Base-by-base conservation (phyloP, 1,284 basidiomycete genomes). In the Malassezia arunalokei region DNA sequence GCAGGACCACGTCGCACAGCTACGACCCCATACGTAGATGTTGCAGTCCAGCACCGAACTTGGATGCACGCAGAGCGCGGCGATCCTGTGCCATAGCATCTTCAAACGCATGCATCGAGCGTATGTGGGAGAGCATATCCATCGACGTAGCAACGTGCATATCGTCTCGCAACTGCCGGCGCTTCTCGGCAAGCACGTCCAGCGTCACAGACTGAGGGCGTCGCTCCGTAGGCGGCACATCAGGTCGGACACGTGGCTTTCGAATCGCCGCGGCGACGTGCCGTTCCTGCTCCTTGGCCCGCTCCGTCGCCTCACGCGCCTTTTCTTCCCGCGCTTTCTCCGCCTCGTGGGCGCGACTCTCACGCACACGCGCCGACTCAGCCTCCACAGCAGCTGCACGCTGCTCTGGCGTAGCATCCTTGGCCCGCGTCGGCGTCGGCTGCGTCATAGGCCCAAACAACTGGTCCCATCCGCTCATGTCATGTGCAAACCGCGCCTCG, bases 1-100 rank as follows among this genome's bases (percentile, higher is more conserved):
- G 27, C 66, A 71, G 43, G 54, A 35, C 17, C 56, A 63, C 0
- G 45, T 71, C 6, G 52, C 43, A 12, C 48, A 55, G 27, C 49
- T 71, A 12, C 57, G 62, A 31, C 15, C 33, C 15, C 14, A 30
- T 15, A 7, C 33, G 20, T 15, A 54, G 43, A 29, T 55, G 42
- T 12, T 50, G 48, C 27, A 55, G n/a, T 8, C 53, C 53, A 1
- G 53, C 53, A 15, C 53, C 53, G 28, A 55, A 50, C 8, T 49
- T 49, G 29, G 53, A 50, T 35, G 53, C 47, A 35, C 53, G 53
- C 37, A 55, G 31, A 12, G 43, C 37, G n/a, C 53, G 53, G 28
- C 48, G 42, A 24, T 55, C 48, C 1, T 8, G 7, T 29, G 46
- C 47, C 29, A 55, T 39, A 2, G 40, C 48, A 7, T 55, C 53